A percentile compares a stretch with the other conserved stretches of the same genome.
Evolutionary conservation across 1,139 yeast genomes (phyloP).

Genomic region (Geotrichum fermentans): DNA sequence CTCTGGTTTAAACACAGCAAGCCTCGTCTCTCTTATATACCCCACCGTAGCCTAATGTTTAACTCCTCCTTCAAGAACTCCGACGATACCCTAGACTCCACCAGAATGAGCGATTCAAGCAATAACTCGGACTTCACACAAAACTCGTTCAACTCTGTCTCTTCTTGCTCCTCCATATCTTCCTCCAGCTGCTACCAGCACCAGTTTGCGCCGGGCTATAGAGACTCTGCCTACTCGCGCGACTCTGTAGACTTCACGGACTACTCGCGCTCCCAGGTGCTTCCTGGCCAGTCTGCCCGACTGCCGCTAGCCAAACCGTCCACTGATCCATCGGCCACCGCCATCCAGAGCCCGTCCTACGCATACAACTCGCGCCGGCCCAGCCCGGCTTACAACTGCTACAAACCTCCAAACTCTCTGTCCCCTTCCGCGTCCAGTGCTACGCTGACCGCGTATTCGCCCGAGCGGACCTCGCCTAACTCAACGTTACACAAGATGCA

Average conservation of each 20-base stretch:
- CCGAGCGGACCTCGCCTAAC: not conserved
- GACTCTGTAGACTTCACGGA: not conserved
- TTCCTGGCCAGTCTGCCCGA: no score
- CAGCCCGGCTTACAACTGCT: not conserved
- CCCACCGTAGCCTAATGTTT: no score
- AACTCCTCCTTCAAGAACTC: not conserved
- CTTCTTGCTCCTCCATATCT: constrained; percentile 1
- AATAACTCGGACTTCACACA: constrained; percentile 4
- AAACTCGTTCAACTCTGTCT: not conserved
- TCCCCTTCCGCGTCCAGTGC: not conserved
- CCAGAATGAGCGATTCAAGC: not conserved
- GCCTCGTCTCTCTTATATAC: no score
- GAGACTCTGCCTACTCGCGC: not conserved
- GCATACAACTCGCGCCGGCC: not conserved
- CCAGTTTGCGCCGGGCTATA: not conserved
- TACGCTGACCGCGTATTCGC: not conserved
- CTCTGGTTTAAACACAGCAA: no score
- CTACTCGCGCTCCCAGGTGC: not conserved
- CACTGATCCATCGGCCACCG: no score
- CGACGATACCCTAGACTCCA: not conserved
- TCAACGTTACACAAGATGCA: not conserved
- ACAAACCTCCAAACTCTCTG: not conserved
- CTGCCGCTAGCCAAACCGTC: no score
- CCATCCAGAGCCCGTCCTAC: not conserved
- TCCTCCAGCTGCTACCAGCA: not conserved